Evolutionary conservation across 164 flowering plant genomes (phyloP).

Genomic region (Aristolochia fimbriata): DNA sequence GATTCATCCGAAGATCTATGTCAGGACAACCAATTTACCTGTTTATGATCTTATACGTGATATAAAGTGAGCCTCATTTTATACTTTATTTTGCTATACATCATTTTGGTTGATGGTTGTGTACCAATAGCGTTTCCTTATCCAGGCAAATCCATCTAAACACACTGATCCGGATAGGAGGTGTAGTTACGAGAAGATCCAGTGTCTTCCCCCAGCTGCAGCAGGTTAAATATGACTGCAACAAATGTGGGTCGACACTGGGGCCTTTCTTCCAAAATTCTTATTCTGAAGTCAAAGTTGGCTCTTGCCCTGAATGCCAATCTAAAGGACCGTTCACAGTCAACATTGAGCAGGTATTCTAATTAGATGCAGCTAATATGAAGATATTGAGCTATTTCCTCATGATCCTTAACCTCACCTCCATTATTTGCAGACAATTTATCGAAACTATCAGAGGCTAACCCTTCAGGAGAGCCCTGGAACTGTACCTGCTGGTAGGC

Average conservation of each 20-base stretch:
- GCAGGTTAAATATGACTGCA: conserved; percentile 91
- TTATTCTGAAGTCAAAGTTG: conserved; percentile 93
- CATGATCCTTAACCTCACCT: not conserved
- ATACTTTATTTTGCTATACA: too few relatives aligned
- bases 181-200: conserved; percentile 92
- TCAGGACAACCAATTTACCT: conserved; percentile 79
- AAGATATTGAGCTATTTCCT: not conserved
- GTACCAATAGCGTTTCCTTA: not conserved
- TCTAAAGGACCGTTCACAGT: conserved; percentile 98
- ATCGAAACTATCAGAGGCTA: conserved; percentile 86
- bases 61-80: conserved; percentile 46
- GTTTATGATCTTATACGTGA: conserved; percentile 96
- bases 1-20: conserved; percentile 81
- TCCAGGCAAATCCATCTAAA: conserved; percentile 93
- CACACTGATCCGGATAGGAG: conserved; percentile 97
- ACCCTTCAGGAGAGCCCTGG: conserved; percentile 98
- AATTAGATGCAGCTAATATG: not conserved
- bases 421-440: conserved; percentile 54
- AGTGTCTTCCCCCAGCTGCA: conserved; percentile 98
- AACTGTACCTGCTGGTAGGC: conserved; percentile 90
- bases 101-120: too few relatives aligned
- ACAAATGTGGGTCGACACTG: conserved; percentile 51
- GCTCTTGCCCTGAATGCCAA: conserved; percentile 98
- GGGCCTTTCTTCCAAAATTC: conserved; percentile 98
- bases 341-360: conserved; percentile 80